These are phyloP conservation scores for Pichia rugopelliculosa DNA, from an alignment of 805 yeast species.

Conservation along the genomic window DNA sequence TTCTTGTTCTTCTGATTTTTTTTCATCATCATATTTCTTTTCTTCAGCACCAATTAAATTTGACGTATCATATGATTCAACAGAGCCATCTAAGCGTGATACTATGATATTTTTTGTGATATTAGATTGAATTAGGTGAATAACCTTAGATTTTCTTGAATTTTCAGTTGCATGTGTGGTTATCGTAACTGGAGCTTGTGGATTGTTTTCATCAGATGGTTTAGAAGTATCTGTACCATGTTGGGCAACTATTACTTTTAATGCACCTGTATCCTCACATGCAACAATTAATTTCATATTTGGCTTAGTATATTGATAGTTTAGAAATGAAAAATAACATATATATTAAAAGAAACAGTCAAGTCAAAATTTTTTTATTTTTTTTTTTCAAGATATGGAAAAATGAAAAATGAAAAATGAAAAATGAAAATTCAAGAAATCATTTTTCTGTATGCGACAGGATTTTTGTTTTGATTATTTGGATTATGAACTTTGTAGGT, in stretches of 20 bases:
- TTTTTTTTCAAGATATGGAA: too few species aligned
- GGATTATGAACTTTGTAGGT: too few species aligned
- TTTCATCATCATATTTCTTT: background rate
- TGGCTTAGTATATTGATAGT: background rate
- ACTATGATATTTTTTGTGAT: slow-evolving; percentile 33
- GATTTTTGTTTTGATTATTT: too few species aligned
- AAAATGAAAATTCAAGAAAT: too few species aligned
- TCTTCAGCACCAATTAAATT: slow-evolving; percentile 8
- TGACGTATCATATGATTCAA: slow-evolving; percentile 32
- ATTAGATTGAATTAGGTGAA: slow-evolving; percentile 19
- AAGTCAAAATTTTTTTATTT: too few species aligned
- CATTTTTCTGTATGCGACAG: too few species aligned
- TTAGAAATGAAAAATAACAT: background rate
- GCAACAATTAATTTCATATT: slow-evolving; percentile 56
- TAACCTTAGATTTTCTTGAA: slow-evolving; percentile 31
- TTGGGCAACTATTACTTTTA: slow-evolving; percentile 56
- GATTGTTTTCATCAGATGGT: slow-evolving; percentile 24
- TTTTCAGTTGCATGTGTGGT: slow-evolving; percentile 23
- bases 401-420: too few species aligned
- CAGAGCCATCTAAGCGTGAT: slow-evolving; percentile 36
- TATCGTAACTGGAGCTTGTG: slow-evolving; percentile 50
- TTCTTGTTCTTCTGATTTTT: background rate
- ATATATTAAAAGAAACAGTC: too few species aligned
- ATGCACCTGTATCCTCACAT: slow-evolving; percentile 58
- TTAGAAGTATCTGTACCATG: slow-evolving; percentile 76